Evolutionary conservation across 345 rosid genomes (phyloP).

Genomic region (Eucalyptus camaldulensis): DNA sequence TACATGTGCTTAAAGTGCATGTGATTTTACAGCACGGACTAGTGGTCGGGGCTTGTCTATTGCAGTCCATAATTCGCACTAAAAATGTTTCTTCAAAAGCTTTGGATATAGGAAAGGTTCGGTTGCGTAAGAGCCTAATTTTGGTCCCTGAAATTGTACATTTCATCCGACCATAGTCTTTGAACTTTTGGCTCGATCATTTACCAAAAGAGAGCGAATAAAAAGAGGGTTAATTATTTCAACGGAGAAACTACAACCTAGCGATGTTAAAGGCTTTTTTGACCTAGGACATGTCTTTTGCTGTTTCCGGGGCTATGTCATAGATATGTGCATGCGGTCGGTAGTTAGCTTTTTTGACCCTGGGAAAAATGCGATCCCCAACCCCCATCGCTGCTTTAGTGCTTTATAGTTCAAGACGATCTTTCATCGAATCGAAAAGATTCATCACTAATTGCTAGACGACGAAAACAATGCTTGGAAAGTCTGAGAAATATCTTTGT

Average conservation of each 20-base stretch:
- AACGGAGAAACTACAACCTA: neutral
- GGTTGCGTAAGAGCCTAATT: neutral
- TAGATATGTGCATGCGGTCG: neutral
- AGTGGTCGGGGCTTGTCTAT: neutral
- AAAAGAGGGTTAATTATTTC: neutral
- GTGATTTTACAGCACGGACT: neutral
- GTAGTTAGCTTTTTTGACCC: neutral
- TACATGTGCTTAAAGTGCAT: neutral
- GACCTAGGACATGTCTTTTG: neutral
- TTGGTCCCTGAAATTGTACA: neutral
- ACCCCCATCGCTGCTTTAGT: neutral
- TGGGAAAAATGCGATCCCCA: neutral
- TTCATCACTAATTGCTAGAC: neutral
- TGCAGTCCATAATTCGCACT: neutral
- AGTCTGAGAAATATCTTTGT: neutral
- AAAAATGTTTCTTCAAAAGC: neutral
- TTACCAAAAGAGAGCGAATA: neutral
- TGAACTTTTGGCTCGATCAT: neutral
- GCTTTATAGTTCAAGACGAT: neutral
- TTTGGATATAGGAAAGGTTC: neutral
- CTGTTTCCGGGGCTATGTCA: neutral
- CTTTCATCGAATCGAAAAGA: neutral
- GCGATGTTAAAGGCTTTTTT: neutral
- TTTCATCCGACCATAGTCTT: neutral
- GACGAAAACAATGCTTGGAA: neutral